Base-by-base conservation (phyloP, 1,139 yeast species). In the Lodderomyces margitis region DNA sequence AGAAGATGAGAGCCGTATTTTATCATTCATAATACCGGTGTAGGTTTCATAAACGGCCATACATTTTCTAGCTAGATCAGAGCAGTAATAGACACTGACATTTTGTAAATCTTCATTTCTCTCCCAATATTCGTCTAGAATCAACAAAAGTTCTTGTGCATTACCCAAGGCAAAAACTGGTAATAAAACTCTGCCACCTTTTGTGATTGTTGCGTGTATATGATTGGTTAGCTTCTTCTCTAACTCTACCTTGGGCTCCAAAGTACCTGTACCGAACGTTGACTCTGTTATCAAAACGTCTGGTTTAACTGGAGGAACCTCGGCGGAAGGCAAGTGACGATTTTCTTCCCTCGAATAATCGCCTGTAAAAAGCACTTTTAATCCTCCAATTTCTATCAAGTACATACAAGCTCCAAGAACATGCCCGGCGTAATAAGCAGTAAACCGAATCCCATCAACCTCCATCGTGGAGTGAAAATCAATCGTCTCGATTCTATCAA, bases 401-500 rank as follows among this genome's bases (percentile, higher is more conserved):
- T 84, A 92, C 98, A 92, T 92, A 28, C 98, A 97, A 11, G 98
- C 98, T 40, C 99, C 99, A 39, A 92, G 71, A 15, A 92, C 99
- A 73, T 92, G 99, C 12, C 99, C 99, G 3, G 98, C 99, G 65
- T 92, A 98, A 61, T 85, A 94, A 4, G 98, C 98, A 1, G 98
- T 94, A 66, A 92, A 92, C 56, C 95, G 74, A 45, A 94, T 83
- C 39, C 98, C 98, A 43, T 85, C 94, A 34, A 91, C 86, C 55
- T 92, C 98, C 56, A 89, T 78, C 0, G 98, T 92, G 5, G 97
- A 88, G 63, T 92, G 98, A 62, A 85, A 92, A 61, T 92, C 98
- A 30, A 92, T 80, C 0, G 98, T 88, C 61, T 94, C 98, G 40
- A 92, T 92, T 49, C 80, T 70, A 55, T 89, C 96, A 58, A 92